Base-by-base conservation (phyloP, 805 yeast genomes). In the Wickerhamomyces xylosicus region DNA sequence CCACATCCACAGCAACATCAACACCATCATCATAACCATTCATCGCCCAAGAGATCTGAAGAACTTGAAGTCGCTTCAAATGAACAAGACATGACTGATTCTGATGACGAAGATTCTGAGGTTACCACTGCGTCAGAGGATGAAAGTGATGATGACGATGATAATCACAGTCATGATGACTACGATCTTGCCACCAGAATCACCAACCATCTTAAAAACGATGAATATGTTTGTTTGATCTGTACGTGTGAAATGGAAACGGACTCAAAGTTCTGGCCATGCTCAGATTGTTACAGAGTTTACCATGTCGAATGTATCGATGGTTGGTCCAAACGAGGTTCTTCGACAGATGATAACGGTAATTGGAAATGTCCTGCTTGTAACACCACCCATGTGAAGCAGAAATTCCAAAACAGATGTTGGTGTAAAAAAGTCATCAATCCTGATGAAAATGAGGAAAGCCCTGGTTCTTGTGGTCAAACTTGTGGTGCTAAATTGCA, bases 301-400 rank as follows among this genome's bases (percentile, higher is more conserved):
- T 90, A 85, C 54, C 96, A 90, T 55, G 64, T 86, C 34, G 78
- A 76, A 13, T 90, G 98, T 62, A 81, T 87, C 34, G 63, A 72
- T 37, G 85, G 80, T 47, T 92, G 98, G 98, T 90, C 95, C 3
- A 57, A 63, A 19, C 68, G 83, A 44, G 89, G 89, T 5, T 73
- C 83, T 2, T 72, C 84, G 6, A 79, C 84, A 1, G 74, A 74
- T 27, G 61, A 59, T 1, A 67, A 69, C 34, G 72, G 71, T 36
- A 64, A 68, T 32, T 87, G 96, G 96, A 69, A 87, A 50, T 87
- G 97, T 58, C 96, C 96, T 1, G 72, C 83, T 3, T 84, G 95
- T 56, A 85, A 76, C 59, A 64, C 59, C 36, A 74, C 64, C 37
- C 63, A 59, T 37, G 50, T 43, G 42, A 50, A 61, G 50, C 66